Evolutionary conservation across 2,329 filamentous ascomycete genomes (phyloP), one percentile per base, ranked within the genome.

Genomic region (Clonostachys rhizophaga): DNA sequence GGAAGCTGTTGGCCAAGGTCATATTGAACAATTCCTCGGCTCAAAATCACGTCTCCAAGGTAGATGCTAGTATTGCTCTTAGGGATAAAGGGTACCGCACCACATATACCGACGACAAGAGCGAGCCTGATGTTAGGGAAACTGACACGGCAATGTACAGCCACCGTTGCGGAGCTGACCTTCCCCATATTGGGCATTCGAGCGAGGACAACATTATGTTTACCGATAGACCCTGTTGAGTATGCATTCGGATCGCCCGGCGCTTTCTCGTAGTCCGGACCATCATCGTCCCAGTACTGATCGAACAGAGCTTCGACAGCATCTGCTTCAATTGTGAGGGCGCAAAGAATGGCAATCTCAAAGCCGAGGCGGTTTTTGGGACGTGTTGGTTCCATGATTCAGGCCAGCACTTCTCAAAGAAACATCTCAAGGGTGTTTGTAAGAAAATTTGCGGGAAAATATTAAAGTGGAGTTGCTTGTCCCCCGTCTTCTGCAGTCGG

Each of bases 171-270:
- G 5, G 58, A 54, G 17, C 40, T 52, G 4, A 45, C 50, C 43
- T 55, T 62, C 2, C 63, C 64, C 50, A 61, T 59, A 9, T 51
- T 54, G 2, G 62, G 54, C 50, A 66, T 52, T 33, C 54, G 48
- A 2, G 51, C 56, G 5, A 66, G 50, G 12, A 68, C 61, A 16
- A 63, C 59, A 47, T 59, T 52, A 36, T 61, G 54, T 5, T 48
- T 37, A 12, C 58, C 57, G 30, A 65, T 45, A 11, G 34, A 17
- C 2, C 54, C 62, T 7, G 49, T 56, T 0, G 54, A 52, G 43
- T 66, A 66, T 30, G 47, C 30, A 43, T 64, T 64, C 3, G 45
- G 35, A 37, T 66, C 63, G 3, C 56, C 55, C 0, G 41, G 34
- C 6, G 49, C 49, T 40, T 57, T 59, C n/a, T 51, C 55, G 42